phyloP scores from a whole-genome alignment of 176 grass and related monocot species.

The Avena sativa region DNA sequence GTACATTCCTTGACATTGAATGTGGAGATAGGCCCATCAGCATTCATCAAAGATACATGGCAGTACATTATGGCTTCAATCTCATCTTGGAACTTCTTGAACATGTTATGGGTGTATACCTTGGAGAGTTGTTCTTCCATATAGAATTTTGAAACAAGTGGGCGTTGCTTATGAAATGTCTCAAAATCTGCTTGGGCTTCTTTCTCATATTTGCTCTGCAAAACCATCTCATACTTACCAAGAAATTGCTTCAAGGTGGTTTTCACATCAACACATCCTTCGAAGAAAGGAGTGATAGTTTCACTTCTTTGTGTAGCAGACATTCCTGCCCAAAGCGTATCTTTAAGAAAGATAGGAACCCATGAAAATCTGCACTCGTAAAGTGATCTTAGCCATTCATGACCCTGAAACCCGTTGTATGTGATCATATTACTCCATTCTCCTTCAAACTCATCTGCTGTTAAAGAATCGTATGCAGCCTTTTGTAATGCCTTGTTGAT shows the following conservation, averaged over 20 bases:
- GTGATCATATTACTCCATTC: slow-evolving; percentile 80
- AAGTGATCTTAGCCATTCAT: slow-evolving; percentile 85
- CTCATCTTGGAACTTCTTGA: slow-evolving; percentile 98
- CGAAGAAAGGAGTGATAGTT: slow-evolving; percentile 77
- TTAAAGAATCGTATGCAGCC: slow-evolving; percentile 85
- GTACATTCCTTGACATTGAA: slow-evolving; percentile 91
- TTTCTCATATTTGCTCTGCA: slow-evolving; percentile 94
- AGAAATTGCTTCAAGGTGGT: slow-evolving; percentile 93
- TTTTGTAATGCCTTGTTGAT: slow-evolving; percentile 91
- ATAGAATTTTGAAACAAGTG: slow-evolving; percentile 90
- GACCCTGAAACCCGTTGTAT: slow-evolving; percentile 73
- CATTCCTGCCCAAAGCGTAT: slow-evolving; percentile 95
- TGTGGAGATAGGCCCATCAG: slow-evolving; percentile 62
- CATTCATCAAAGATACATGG: slow-evolving; percentile 69
- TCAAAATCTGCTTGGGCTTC: slow-evolving; percentile 98
- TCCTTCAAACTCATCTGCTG: slow-evolving; percentile 76
- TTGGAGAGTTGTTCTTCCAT: slow-evolving; percentile 99
- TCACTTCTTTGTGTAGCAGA: slow-evolving; percentile 78
- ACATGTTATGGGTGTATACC: slow-evolving; percentile 94
- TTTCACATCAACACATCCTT: slow-evolving; percentile 89
- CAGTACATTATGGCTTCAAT: slow-evolving; percentile 99
- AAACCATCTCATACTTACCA: slow-evolving; percentile 77
- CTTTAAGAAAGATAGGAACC: slow-evolving; percentile 94
- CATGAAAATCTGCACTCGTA: slow-evolving; percentile 82
- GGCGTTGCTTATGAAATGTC: slow-evolving; percentile 93